These are phyloP conservation scores for Monoraphidium neglectum DNA, from an alignment of 139 green algal genomes.

Conservation along the genomic window DNA sequence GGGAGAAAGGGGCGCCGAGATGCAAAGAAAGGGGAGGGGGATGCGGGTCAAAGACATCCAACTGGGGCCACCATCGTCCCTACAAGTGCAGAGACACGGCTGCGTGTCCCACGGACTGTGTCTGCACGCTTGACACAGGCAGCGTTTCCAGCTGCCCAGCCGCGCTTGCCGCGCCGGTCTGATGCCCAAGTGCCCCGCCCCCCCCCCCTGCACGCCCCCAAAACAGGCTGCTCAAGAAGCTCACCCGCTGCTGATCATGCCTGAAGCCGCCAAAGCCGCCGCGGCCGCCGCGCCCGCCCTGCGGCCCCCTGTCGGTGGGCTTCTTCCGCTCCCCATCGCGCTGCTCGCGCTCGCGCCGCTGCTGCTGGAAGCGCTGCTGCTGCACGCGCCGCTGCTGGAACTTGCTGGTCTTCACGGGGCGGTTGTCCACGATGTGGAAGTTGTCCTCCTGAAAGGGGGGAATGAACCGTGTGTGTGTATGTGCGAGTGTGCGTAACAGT, in stretches of 20 bases:
- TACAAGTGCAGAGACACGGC: background rate
- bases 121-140: too few species aligned
- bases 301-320: conserved; percentile 33
- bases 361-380: conserved; percentile 56
- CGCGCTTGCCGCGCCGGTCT: background rate
- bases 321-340: conserved; percentile 37
- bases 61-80: background rate
- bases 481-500: background rate
- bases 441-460: conserved; percentile 79
- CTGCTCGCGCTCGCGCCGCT: conserved; percentile 57
- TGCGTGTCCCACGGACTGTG: background rate
- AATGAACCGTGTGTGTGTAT: background rate
- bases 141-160: background rate
- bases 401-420: conserved; percentile 65
- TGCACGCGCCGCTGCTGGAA: conserved; percentile 68
- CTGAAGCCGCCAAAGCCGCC: too few species aligned
- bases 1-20: too few species aligned
- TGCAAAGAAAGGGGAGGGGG: background rate
- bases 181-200: background rate
- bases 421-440: conserved; percentile 97
- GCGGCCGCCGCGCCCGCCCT: too few species aligned
- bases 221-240: background rate
- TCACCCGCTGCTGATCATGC: conserved; percentile 56
- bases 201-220: background rate
- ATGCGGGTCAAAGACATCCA: background rate